Conservation (phyloP, 2,329 filamentous ascomycete species). For the Xylariales sp. region DNA sequence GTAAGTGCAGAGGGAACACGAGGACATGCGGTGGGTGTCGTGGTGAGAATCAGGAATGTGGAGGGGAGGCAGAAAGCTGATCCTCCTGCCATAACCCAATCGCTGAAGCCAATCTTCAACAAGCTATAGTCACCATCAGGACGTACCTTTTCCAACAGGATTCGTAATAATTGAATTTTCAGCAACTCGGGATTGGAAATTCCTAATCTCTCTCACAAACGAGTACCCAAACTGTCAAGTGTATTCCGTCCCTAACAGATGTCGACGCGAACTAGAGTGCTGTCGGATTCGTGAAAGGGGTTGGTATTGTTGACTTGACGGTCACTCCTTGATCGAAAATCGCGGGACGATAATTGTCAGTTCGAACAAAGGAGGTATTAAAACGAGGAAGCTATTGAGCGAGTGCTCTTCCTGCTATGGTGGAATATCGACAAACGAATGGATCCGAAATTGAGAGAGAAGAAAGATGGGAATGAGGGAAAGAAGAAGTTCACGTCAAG, state of each 20-base stretch:
- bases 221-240: neutral
- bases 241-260: neutral
- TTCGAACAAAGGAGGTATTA: constrained; percentile 21
- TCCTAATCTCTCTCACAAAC: neutral
- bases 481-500: constrained; percentile 27
- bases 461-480: constrained; percentile 18
- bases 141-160: neutral
- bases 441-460: constrained; percentile 29
- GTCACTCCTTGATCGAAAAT: constrained; percentile 7
- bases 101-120: neutral
- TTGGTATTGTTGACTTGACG: no score
- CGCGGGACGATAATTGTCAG: neutral
- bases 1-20: neutral
- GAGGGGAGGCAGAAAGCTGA: no score
- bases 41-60: neutral
- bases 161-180: no score
- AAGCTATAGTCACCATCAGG: neutral
- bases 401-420: constrained; percentile 29
- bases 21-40: no score
- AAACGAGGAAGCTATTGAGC: constrained; percentile 30
- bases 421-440: constrained; percentile 33
- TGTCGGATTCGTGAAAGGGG: constrained; percentile 11
- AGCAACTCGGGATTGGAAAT: neutral
- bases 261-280: constrained; percentile 3
- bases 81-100: no score